A percentile compares a stretch with the other conserved stretches of the same genome.
Evolutionary conservation across 2,329 filamentous ascomycete genomes (phyloP).

Genomic region (Lachnellula cervina): DNA sequence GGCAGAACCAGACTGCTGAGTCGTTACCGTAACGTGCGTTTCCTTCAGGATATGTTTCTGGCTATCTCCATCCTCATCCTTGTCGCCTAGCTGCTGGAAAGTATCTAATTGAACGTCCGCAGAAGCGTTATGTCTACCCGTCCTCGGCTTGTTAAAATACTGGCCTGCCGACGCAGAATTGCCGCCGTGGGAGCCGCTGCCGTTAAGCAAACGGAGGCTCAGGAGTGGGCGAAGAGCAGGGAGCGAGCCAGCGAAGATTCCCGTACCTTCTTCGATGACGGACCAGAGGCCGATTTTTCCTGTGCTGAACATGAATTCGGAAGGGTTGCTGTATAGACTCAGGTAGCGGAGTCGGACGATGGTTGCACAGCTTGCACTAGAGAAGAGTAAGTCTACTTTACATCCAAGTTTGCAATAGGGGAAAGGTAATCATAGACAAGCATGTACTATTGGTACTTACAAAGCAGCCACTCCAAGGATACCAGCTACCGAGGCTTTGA

Average conservation of each 20-base stretch:
- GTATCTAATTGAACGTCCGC: conserved; percentile 19
- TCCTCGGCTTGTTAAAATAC: conserved; percentile 15
- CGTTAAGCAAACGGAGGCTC: conserved; percentile 25
- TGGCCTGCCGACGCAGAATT: conserved; percentile 2
- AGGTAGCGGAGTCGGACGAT: conserved; percentile 41
- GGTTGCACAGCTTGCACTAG: conserved; percentile 34
- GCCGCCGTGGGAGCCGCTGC: conserved; percentile 8
- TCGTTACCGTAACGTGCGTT: conserved; percentile 27
- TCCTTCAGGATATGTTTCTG: conserved; percentile 38
- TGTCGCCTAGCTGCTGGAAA: conserved; percentile 19
- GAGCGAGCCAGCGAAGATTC: conserved; percentile 44
- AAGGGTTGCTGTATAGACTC: conserved; percentile 35
- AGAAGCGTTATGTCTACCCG: background rate
- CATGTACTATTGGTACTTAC: conserved; percentile 24
- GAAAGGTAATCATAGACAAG: no score
- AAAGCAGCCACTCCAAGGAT: conserved; percentile 41
- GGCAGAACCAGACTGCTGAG: conserved; percentile 1
- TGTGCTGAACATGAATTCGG: conserved; percentile 38
- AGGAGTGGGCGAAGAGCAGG: conserved; percentile 43
- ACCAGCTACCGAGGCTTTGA: conserved; percentile 41
- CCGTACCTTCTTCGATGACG: conserved; percentile 44
- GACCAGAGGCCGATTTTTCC: conserved; percentile 43
- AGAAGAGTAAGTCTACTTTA: conserved; percentile 5
- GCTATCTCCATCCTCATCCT: conserved; percentile 29
- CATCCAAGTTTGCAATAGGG: background rate